A percentile compares a stretch with the other conserved stretches of the same genome.
phyloP scores from a whole-genome alignment of 352 stramenopile species.

The Phytopythium kandeliae region DNA sequence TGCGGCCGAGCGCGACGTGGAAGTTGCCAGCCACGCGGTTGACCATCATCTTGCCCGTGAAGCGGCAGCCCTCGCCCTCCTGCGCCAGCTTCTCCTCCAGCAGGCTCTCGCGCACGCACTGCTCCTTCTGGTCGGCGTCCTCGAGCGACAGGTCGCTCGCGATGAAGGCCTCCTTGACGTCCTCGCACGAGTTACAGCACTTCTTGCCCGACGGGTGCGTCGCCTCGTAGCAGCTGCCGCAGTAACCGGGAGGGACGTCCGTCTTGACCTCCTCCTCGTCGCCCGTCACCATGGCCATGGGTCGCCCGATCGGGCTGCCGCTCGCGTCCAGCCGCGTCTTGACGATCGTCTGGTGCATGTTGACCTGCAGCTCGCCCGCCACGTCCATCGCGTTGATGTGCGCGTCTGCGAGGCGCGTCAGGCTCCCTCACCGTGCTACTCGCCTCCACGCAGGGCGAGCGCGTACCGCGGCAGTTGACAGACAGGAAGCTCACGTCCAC shows the following conservation, averaged over 20 bases:
- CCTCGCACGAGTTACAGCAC: conserved; percentile 82
- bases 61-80: conserved; percentile 75
- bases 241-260: conserved; percentile 85
- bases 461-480: conserved; percentile 87
- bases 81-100: conserved; percentile 62
- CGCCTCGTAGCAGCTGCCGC: conserved; percentile 93
- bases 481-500: conserved; percentile 97
- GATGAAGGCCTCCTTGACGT: conserved; percentile 83
- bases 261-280: conserved; percentile 28
- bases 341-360: conserved; percentile 94
- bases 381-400: conserved; percentile 99
- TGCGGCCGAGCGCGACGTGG: conserved; percentile 74
- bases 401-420: conserved; percentile 59
- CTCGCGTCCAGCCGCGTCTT: conserved; percentile 88
- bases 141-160: conserved; percentile 63
- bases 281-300: conserved; percentile 32
- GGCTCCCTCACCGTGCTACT: too few relatives aligned
- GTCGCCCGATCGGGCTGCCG: conserved; percentile 57
- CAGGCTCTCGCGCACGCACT: conserved; percentile 66
- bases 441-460: not conserved
- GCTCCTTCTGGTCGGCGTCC: conserved; percentile 70
- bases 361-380: conserved; percentile 95
- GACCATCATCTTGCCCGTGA: conserved; percentile 77
- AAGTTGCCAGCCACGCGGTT: conserved; percentile 86
- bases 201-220: conserved; percentile 54